Evolutionary conservation across 1,139 yeast genomes (phyloP).

Genomic region (Taphrina betulina): DNA sequence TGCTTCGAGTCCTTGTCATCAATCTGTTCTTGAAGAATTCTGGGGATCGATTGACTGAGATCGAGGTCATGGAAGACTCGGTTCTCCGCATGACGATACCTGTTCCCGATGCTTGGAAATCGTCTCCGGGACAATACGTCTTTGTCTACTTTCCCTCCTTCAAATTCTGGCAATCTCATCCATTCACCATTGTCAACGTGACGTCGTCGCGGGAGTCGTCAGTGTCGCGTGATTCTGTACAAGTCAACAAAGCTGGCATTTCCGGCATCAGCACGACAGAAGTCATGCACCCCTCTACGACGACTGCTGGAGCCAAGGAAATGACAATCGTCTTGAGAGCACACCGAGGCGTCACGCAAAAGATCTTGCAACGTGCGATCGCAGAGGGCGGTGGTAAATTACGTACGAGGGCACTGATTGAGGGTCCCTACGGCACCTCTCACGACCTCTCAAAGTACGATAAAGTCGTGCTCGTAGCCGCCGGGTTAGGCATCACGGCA

Average conservation of each 20-base stretch:
- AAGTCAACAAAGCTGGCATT: constrained; percentile 18
- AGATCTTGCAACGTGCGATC: constrained; percentile 24
- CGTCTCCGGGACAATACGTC: constrained; percentile 60
- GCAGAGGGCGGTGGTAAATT: constrained; percentile 5
- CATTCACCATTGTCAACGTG: constrained; percentile 55
- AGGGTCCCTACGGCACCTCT: constrained; percentile 62
- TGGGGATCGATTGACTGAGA: constrained; percentile 20
- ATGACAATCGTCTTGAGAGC: constrained; percentile 36
- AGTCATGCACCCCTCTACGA: neutral
- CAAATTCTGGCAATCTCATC: constrained; percentile 61
- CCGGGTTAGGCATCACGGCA: constrained; percentile 78
- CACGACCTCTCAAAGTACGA: constrained; percentile 58
- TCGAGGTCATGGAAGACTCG: constrained; percentile 37
- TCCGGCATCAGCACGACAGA: neutral
- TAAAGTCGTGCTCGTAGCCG: constrained; percentile 57
- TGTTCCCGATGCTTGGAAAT: constrained; percentile 45
- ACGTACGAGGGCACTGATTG: constrained; percentile 45
- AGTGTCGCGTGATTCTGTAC: constrained; percentile 39
- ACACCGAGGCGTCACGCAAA: constrained; percentile 34
- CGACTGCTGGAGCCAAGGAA: constrained; percentile 38
- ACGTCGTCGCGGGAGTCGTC: neutral
- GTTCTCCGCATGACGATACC: constrained; percentile 27
- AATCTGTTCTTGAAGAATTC: constrained; percentile 28
- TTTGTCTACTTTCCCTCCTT: constrained; percentile 54
- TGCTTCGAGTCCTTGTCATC: constrained; percentile 42